phyloP scores from a whole-genome alignment of 2,329 filamentous ascomycete species.

The Cladophialophora yegresii region DNA sequence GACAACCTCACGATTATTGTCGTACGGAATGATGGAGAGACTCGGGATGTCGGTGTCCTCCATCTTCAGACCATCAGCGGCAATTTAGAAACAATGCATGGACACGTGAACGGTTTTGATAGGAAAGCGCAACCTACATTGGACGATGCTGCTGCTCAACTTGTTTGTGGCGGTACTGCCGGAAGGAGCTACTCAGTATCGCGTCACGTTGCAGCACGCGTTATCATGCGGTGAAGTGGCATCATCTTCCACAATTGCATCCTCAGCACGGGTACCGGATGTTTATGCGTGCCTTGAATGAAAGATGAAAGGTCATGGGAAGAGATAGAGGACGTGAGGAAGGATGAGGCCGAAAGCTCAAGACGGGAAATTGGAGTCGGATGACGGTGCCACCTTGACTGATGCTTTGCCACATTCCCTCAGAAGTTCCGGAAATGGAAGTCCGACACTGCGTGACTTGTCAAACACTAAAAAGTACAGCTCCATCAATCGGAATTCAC shows the following conservation, averaged over 20 bases:
- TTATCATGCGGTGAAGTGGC: background rate
- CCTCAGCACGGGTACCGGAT: background rate
- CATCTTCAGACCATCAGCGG: slow-evolving; percentile 23
- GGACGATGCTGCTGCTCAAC: slow-evolving; percentile 1
- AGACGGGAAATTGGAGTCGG: background rate
- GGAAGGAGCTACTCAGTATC: slow-evolving; percentile 1
- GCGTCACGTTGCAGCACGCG: slow-evolving; percentile 3
- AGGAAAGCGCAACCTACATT: slow-evolving; percentile 10
- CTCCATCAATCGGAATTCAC: slow-evolving; percentile 4
- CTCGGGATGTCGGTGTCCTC: slow-evolving; percentile 24
- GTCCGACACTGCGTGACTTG: background rate
- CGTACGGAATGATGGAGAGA: slow-evolving; percentile 37
- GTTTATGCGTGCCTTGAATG: background rate
- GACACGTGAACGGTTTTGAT: background rate
- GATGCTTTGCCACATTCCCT: background rate
- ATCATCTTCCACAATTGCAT: slow-evolving; percentile 7
- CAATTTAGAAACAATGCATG: background rate
- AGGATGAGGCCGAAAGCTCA: background rate
- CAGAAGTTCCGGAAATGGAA: slow-evolving; percentile 1
- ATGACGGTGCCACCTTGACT: background rate
- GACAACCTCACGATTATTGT: slow-evolving; percentile 49
- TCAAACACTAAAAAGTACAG: background rate
- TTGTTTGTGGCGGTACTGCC: background rate
- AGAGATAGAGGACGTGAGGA: background rate
- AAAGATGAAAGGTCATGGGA: background rate